Base-by-base conservation (phyloP, 371 early-diverging fungal species). In the Mortierella sp. region DNA sequence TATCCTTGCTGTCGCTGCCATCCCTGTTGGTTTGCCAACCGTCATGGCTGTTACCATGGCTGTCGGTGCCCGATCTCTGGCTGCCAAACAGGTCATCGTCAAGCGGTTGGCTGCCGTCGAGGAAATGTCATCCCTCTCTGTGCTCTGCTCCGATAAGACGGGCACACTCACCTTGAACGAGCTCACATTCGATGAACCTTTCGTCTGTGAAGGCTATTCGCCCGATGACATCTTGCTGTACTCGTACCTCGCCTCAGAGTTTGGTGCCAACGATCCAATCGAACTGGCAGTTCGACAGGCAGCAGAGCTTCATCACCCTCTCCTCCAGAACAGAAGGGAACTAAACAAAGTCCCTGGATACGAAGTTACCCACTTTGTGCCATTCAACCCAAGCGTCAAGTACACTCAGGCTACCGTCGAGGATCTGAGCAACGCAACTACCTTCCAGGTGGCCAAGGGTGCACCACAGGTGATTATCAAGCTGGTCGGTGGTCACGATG, bases 31-130 rank as follows among this genome's bases (percentile, higher is more conserved):
- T 74, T 83, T 96, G 47, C 96, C 95, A 19, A 94, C 98, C 2
- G 96, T 96, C 64, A 89, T 97, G 89, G 93, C 95, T 13, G 96
- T 96, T 19, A 96, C 97, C 31, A 95, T 97, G 94, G 97, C 97
- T 0, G 91, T 96, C 21, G 97, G 97, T 56, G 94, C 97, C 24
- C 88, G 90, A 58, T 88, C 95, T 69, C 86, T 98, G 50, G 95
- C 98, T 4, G 87, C 89, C 43, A 93, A 95, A 81, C 82, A 95
- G 82, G 98, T 96, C 54, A 96, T 98, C 81, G 95, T 98, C 68
- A 95, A 96, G 82, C 91, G 95, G 59, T 81, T 98, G 38, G 91
- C 95, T 4, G 96, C 96, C 23, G 94, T 96, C 12, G 98, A 98
- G 82, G 95, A 95, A 63, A 86, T 97, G 78, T 96, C 97, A 0